Evolutionary conservation across 768 basidiomycete species (phyloP), one percentile per base, ranked within the genome.

Genomic region (Kwoniella sp.): DNA sequence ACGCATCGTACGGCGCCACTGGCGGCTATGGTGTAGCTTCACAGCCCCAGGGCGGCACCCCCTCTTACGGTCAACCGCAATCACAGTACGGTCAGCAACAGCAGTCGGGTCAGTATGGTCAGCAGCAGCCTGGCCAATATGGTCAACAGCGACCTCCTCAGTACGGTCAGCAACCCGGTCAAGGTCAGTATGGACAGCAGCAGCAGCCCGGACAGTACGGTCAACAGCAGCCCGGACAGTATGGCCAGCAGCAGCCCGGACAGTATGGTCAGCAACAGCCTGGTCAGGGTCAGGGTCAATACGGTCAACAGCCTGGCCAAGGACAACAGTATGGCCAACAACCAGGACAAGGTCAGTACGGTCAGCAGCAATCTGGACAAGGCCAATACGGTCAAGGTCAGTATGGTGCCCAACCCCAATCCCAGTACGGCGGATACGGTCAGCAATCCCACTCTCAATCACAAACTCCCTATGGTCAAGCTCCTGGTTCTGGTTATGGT

Each of bases 51-150:
- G 27, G 46, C 27, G 65, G 58, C 17, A 49, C 63, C 24, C 60
- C 63, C 29, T 37, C 62, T 2, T 60, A 60, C 47, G 63, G 50
- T 24, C 58, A 37, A 48, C 37, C 37, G 10, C 47, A 30, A 21
- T 24, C 24, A 6, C 63, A 68, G 54, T 67, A 69, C 50, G 70
- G 70, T 60, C 61, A 65, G 36, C 69, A 64, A 36, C 53, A 52
- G 27, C 22, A 49, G 30, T 33, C 51, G 24, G 63, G 63, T 27
- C 24, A 33, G 29, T 12, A 27, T 36, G 53, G 27, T 21, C 48
- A 36, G 27, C 29, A 37, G 51, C 59, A 54, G 56, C 61, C 58
- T 25, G 60, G 64, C 22, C 65, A 64, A 21, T 63, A 65, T 53
- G 64, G 61, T 17, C 64, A 68, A 22, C 30, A 48, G 17, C 56